These are phyloP conservation scores for Immersiporthe knoxdaviesiana DNA, from an alignment of 2,329 filamentous ascomycete species.

Conservation along the genomic window DNA sequence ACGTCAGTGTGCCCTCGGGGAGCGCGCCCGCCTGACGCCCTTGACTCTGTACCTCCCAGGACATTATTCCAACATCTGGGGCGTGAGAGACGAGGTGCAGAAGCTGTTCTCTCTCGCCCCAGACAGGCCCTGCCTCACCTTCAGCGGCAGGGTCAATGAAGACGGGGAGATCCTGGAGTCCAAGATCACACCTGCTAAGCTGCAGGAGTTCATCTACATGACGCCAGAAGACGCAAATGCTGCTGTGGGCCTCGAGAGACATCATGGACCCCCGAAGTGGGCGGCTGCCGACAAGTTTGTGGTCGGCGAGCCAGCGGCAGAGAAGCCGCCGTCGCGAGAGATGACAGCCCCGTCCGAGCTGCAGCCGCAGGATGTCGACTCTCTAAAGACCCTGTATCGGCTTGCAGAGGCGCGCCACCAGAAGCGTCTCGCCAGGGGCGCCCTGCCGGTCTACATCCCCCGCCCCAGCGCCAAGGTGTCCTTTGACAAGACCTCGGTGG, in stretches of 20 bases:
- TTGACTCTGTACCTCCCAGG: conserved; percentile 65
- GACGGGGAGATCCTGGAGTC: conserved; percentile 57
- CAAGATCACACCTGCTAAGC: conserved; percentile 55
- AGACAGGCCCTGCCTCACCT: conserved; percentile 59
- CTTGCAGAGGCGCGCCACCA: conserved; percentile 52
- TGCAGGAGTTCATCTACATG: conserved; percentile 62
- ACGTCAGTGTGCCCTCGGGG: conserved; percentile 59
- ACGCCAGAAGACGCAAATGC: conserved; percentile 54
- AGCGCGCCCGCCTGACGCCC: conserved; percentile 63
- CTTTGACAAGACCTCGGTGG: conserved; percentile 41
- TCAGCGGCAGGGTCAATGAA: conserved; percentile 61
- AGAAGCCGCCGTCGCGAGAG: conserved; percentile 40
- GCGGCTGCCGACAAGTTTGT: conserved; percentile 34
- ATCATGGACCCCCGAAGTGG: conserved; percentile 13
- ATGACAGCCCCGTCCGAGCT: conserved; percentile 51
- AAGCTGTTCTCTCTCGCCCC: conserved; percentile 58
- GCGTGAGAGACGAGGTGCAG: conserved; percentile 36
- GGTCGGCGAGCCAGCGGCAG: conserved; percentile 39
- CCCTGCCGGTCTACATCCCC: conserved; percentile 52
- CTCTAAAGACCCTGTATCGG: conserved; percentile 51
- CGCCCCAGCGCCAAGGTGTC: conserved; percentile 48
- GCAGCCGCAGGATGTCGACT: conserved; percentile 45
- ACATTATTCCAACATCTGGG: conserved; percentile 61
- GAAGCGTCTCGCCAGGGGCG: conserved; percentile 50
- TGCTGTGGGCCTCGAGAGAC: conserved; percentile 26